phyloP scores from a whole-genome alignment of 2,329 filamentous ascomycete genomes.

The Lasiodiplodia gonubiensis region DNA sequence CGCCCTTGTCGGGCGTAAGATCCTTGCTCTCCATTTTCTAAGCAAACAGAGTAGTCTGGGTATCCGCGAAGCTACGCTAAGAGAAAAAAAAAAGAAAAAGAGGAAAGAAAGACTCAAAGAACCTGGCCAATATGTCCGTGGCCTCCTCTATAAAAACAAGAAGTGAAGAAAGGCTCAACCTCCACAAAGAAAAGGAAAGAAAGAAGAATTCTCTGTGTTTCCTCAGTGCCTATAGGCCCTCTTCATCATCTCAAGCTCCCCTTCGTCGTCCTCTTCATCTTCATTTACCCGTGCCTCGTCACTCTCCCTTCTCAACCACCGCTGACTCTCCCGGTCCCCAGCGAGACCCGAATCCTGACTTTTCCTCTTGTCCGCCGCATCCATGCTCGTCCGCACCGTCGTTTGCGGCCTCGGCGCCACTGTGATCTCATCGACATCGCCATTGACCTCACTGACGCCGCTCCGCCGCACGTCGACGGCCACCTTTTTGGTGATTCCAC shows the following conservation, averaged over 20 bases:
- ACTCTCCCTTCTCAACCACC: neutral
- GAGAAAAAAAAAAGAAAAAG: too few relatives aligned
- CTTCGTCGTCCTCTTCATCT: neutral
- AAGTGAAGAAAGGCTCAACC: neutral
- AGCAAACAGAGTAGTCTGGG: neutral
- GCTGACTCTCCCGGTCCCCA: neutral
- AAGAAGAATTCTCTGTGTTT: neutral
- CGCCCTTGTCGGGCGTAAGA: neutral
- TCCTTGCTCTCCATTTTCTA: neutral
- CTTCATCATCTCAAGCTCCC: neutral
- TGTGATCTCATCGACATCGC: neutral
- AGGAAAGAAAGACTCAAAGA: too few relatives aligned
- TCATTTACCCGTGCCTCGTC: neutral
- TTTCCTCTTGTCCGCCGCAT: neutral
- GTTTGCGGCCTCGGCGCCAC: neutral
- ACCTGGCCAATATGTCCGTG: neutral
- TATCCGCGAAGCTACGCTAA: neutral
- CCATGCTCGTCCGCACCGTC: neutral
- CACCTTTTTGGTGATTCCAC: constrained; percentile 5
- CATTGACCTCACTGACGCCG: neutral
- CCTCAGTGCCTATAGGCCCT: neutral
- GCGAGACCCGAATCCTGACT: neutral
- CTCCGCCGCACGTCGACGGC: neutral
- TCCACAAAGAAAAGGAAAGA: neutral
- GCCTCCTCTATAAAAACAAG: neutral